These are phyloP conservation scores for Plectosphaerella plurivora DNA, from an alignment of 2,329 filamentous ascomycete genomes.

Conservation along the genomic window DNA sequence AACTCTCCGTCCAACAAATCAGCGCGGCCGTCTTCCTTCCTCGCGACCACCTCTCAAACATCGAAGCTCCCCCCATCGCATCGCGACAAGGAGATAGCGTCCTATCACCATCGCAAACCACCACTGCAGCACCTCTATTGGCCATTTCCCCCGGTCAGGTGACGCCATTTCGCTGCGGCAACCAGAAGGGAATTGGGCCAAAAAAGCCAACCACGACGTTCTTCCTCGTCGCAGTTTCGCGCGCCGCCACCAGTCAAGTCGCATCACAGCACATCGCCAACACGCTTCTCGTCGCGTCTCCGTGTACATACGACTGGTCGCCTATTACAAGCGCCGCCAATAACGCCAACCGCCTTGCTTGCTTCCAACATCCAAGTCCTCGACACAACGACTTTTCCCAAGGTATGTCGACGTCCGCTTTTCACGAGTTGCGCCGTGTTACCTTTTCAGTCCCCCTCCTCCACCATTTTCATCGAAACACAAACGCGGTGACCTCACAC, in stretches of 20 bases:
- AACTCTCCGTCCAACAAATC: constrained; percentile 41
- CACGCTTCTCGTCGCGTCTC: constrained; percentile 25
- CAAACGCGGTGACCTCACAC: not conserved
- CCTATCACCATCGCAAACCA: constrained; percentile 49
- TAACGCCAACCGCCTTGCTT: too few relatives aligned
- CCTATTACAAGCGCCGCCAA: not conserved
- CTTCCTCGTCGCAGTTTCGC: constrained; percentile 6
- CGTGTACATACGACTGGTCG: not conserved
- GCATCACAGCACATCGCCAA: not conserved
- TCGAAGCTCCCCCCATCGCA: constrained; percentile 20
- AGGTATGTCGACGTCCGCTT: constrained; percentile 1
- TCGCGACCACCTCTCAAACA: constrained; percentile 18
- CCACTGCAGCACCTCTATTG: constrained; percentile 41
- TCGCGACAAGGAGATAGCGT: constrained; percentile 31
- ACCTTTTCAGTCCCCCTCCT: constrained; percentile 11
- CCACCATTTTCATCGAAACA: constrained; percentile 6
- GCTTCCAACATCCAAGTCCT: constrained; percentile 6
- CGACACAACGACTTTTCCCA: not conserved
- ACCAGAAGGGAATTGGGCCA: constrained; percentile 14
- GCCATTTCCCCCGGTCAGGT: constrained; percentile 43
- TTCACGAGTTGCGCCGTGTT: not conserved
- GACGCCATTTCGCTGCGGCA: constrained; percentile 42
- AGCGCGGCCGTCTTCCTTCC: constrained; percentile 35
- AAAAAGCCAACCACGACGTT: not conserved
- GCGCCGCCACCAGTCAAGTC: not conserved